Conservation (phyloP, 73 alveolate species). For the Tetrahymena thermophila region DNA sequence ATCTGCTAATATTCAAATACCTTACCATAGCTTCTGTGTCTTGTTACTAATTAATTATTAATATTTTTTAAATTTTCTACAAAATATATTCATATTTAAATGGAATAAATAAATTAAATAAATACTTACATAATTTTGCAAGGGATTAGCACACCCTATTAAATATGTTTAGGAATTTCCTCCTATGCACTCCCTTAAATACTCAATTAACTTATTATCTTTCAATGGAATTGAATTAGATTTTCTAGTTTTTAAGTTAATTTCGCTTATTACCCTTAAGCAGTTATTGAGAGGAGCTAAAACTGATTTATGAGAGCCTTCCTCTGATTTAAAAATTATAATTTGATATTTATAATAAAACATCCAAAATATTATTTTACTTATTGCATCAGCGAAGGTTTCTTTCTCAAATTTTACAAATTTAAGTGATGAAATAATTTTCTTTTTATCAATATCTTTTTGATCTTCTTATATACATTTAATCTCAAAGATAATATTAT, state of each 20-base stretch:
- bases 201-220: background rate
- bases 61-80: background rate
- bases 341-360: background rate
- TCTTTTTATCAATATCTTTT: background rate
- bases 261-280: background rate
- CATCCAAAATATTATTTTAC: background rate
- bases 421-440: background rate
- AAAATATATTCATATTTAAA: background rate
- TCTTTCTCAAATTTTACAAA: background rate
- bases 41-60: background rate
- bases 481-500: background rate
- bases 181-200: background rate
- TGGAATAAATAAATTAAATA: background rate
- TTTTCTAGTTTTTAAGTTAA: background rate
- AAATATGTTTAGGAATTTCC: background rate
- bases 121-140: background rate
- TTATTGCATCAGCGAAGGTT: background rate
- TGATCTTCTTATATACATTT: background rate
- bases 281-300: background rate
- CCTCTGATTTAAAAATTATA: background rate
- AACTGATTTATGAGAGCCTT: background rate
- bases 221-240: background rate
- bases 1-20: background rate
- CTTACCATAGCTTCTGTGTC: background rate
- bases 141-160: background rate